phyloP scores from a whole-genome alignment of 176 grass and related monocot genomes.

The Oryza punctata region DNA sequence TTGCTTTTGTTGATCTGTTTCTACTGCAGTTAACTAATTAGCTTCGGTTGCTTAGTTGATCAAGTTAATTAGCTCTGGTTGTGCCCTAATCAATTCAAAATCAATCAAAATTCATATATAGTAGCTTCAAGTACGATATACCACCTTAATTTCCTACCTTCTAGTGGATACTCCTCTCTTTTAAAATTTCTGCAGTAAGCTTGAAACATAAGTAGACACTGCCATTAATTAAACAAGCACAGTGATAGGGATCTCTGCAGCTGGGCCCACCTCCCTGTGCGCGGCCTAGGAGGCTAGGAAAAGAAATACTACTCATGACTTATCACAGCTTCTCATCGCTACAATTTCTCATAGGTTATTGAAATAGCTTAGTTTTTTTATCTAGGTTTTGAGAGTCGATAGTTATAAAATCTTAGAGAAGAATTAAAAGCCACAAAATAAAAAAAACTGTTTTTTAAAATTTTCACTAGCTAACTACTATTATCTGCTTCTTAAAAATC shows the following conservation, averaged over 20 bases:
- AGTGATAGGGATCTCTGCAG: slow-evolving; percentile 42
- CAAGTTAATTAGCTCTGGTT: not conserved
- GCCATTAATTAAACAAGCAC: not conserved
- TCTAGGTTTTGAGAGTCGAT: too few species aligned
- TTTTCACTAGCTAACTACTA: too few species aligned
- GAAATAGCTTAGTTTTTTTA: too few species aligned
- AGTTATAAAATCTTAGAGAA: too few species aligned
- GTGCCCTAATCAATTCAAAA: not conserved
- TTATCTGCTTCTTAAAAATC: too few species aligned
- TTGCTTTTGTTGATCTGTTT: not conserved
- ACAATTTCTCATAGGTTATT: too few species aligned
- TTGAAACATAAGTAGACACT: slow-evolving; percentile 22
- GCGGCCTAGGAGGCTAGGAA: too few species aligned
- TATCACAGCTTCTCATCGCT: too few species aligned
- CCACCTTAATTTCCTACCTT: slow-evolving; percentile 27
- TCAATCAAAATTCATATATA: not conserved
- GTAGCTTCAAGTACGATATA: slow-evolving; percentile 23
- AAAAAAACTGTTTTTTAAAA: too few species aligned
- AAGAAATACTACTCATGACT: too few species aligned
- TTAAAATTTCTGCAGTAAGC: slow-evolving; percentile 11
- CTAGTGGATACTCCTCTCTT: slow-evolving; percentile 7
- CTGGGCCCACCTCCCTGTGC: not conserved
- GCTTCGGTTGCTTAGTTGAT: not conserved
- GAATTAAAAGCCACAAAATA: too few species aligned
- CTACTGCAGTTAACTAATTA: too few species aligned